Conservation (phyloP, 176 grass and related monocot species). For the Puya raimondii region DNA sequence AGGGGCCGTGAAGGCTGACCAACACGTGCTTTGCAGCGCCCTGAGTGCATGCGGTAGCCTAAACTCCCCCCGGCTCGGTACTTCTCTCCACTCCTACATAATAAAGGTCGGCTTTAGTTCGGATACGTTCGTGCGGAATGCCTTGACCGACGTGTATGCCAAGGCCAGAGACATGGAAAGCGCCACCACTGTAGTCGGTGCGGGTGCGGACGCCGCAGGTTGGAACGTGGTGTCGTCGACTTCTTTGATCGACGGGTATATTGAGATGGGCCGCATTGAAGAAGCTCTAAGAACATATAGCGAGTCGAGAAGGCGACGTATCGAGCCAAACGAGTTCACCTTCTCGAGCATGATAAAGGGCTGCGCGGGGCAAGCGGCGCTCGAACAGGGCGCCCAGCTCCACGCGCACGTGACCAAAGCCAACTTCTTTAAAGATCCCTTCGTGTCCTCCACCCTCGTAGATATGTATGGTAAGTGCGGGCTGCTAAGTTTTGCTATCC, state of each 20-base stretch:
- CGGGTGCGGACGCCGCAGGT: slow-evolving; percentile 20
- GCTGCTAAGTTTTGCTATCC: slow-evolving; percentile 28
- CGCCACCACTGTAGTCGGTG: slow-evolving; percentile 25
- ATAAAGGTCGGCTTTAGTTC: slow-evolving; percentile 32
- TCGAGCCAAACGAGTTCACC: slow-evolving; percentile 55
- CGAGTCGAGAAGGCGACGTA: slow-evolving; percentile 25
- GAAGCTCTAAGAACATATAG: slow-evolving; percentile 34
- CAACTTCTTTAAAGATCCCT: slow-evolving; percentile 29
- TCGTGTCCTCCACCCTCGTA: slow-evolving; percentile 42
- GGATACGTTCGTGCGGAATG: slow-evolving; percentile 38
- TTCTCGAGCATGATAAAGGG: slow-evolving; percentile 63
- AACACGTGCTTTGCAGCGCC: slow-evolving; percentile 41
- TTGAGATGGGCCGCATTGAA: slow-evolving; percentile 34
- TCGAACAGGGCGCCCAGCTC: slow-evolving; percentile 45
- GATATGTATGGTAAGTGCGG: slow-evolving; percentile 70
- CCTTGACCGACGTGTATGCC: slow-evolving; percentile 35
- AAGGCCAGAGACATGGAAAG: slow-evolving; percentile 46
- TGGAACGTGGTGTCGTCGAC: slow-evolving; percentile 66
- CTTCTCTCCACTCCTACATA: slow-evolving; percentile 29
- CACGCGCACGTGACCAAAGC: slow-evolving; percentile 52
- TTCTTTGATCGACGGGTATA: slow-evolving; percentile 49
- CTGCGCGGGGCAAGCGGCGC: slow-evolving; percentile 42
- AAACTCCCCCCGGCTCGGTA: slow-evolving; percentile 24
- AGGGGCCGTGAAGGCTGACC: slow-evolving; percentile 28
- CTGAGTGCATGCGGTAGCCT: slow-evolving; percentile 37